Base-by-base conservation (phyloP, 495 filamentous ascomycete species). In the Annulohypoxylon moriforme region DNA sequence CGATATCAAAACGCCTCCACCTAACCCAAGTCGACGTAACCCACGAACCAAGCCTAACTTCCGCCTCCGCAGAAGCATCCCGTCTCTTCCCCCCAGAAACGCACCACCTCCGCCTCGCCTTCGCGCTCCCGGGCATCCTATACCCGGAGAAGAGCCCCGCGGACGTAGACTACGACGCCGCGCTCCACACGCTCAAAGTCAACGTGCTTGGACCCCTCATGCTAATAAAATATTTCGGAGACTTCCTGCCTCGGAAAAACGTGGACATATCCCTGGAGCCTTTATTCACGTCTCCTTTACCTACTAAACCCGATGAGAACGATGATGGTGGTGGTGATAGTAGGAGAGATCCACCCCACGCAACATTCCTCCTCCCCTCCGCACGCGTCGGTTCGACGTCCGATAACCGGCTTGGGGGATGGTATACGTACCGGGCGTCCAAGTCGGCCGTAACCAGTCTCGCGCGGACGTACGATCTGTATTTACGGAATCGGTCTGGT, bases 151-250 rank as follows among this genome's bases (percentile, higher is more conserved):
- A 92, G 71, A 87, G 89, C 1, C 91, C 90, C 0, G 68, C 77
- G 0, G 88, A 91, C 61, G 84, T 97, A 47, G 77, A 89, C 60
- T 81, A 83, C 56, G 83, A 76, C 6, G 71, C 81, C 31, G 87
- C 91, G 1, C 79, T 89, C 14, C 78, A 88, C 9, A 92, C 85
- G 18, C 90, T 92, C 75, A 80, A 84, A 18, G 86, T 90, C 36
- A 96, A 96, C 68, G 80, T 89, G 0, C 82, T 96, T 0, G 92
- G 92, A 0, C 92, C 91, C 0, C 73, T 96, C 38, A 78, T 96
- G 25, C 83, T 96, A 40, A 85, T 91, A 70, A 95, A 97, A 73
- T 87, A 93, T 64, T 90, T 96, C 64, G 81, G 83, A 0, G 79
- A 80, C 1, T 89, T 93, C 72, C 78, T 97, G 3, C 93, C 92